Conservation (phyloP, 495 filamentous ascomycete genomes). For the Penicillium parvum region DNA sequence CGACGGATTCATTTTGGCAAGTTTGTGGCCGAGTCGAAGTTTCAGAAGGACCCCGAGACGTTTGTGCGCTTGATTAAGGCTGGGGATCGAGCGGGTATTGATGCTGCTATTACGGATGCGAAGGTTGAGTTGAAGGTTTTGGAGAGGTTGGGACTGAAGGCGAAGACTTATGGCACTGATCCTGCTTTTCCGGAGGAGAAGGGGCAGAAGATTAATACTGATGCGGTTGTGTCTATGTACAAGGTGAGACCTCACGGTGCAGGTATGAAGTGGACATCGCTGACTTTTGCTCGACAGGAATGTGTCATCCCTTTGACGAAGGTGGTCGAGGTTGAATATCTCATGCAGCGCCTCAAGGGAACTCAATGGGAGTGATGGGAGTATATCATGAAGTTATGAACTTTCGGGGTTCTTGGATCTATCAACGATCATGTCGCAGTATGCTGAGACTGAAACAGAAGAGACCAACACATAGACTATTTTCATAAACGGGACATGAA, state of each 20-base stretch:
- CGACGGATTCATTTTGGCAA: slow-evolving; percentile 96
- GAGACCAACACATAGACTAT: slow-evolving; percentile 12
- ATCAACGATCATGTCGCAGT: slow-evolving; percentile 9
- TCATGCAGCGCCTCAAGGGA: slow-evolving; percentile 84
- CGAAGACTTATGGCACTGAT: slow-evolving; percentile 91
- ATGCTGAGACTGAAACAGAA: slow-evolving; percentile 1
- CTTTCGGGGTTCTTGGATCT: slow-evolving; percentile 12
- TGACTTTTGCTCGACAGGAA: slow-evolving; percentile 49
- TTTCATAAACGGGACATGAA: slow-evolving; percentile 30
- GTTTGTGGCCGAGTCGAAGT: slow-evolving; percentile 99
- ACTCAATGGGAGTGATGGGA: slow-evolving; percentile 54
- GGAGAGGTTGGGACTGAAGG: slow-evolving; percentile 83
- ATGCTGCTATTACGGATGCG: slow-evolving; percentile 82
- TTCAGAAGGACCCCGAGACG: slow-evolving; percentile 71
- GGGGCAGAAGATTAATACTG: slow-evolving; percentile 77
- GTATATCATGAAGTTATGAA: slow-evolving; percentile 25
- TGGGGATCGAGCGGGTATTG: slow-evolving; percentile 74
- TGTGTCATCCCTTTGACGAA: slow-evolving; percentile 97
- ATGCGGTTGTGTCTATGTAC: slow-evolving; percentile 93
- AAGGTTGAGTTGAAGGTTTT: slow-evolving; percentile 90
- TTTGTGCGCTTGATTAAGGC: slow-evolving; percentile 78
- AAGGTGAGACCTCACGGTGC: slow-evolving; percentile 46
- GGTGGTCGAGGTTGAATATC: slow-evolving; percentile 93
- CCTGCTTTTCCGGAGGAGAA: slow-evolving; percentile 59
- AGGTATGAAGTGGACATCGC: not conserved